These are phyloP conservation scores for Syncephalis plumigaleata DNA, from an alignment of 371 early-diverging fungal genomes.

Conservation along the genomic window DNA sequence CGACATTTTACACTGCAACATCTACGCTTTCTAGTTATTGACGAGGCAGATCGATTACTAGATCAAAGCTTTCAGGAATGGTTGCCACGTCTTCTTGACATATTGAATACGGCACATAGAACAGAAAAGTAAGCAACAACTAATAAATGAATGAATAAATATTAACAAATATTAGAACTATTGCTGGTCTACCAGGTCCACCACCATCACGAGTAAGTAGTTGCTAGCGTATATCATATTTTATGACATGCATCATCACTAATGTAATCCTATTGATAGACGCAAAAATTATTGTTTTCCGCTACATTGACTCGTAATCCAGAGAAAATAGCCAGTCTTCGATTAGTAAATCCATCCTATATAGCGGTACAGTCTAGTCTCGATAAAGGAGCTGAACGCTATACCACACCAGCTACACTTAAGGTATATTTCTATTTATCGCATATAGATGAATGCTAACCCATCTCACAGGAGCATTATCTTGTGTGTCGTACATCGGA, in stretches of 20 bases:
- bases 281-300: slow-evolving; percentile 83
- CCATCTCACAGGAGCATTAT: slow-evolving; percentile 37
- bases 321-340: slow-evolving; percentile 70
- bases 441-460: slow-evolving; percentile 3
- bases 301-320: slow-evolving; percentile 89
- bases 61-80: slow-evolving; percentile 87
- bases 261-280: slow-evolving; percentile 11
- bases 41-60: slow-evolving; percentile 94
- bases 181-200: neutral
- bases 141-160: too few species aligned
- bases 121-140: too few species aligned
- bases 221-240: slow-evolving; percentile 1
- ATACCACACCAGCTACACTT: slow-evolving; percentile 40
- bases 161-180: too few species aligned
- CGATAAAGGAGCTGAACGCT: slow-evolving; percentile 18
- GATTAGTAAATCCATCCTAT: slow-evolving; percentile 57
- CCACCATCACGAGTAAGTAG: slow-evolving; percentile 3
- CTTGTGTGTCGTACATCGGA: slow-evolving; percentile 33
- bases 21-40: slow-evolving; percentile 69
- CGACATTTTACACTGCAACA: slow-evolving; percentile 81
- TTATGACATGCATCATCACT: slow-evolving; percentile 5
- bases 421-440: too few species aligned
- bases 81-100: slow-evolving; percentile 54
- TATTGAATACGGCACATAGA: slow-evolving; percentile 39
- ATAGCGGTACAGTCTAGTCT: slow-evolving; percentile 34